A percentile compares a stretch with the other conserved stretches of the same genome.
Conservation (phyloP, 495 filamentous ascomycete genomes). For the Hyaloscypha variabilis region DNA sequence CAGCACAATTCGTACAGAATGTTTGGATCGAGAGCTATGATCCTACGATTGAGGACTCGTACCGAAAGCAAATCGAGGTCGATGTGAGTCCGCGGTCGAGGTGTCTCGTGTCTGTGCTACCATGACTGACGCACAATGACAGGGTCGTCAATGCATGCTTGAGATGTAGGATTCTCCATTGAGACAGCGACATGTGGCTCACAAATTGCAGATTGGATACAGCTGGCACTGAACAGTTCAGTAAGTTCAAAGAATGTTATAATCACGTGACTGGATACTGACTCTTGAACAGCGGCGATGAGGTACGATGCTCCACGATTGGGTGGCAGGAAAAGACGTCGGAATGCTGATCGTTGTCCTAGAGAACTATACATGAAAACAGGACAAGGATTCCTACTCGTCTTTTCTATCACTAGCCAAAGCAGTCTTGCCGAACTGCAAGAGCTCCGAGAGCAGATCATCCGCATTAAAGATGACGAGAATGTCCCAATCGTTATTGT, state of each 20-base stretch:
- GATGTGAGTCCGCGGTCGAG: conserved; percentile 65
- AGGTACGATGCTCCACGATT: conserved; percentile 49
- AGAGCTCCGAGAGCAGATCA: conserved; percentile 92
- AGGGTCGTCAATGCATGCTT: conserved; percentile 94
- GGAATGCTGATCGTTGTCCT: conserved; percentile 3
- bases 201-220: conserved; percentile 76
- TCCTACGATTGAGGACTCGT: conserved; percentile 98
- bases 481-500: conserved; percentile 93
- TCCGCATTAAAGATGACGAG: conserved; percentile 94
- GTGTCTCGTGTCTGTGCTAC: conserved; percentile 19
- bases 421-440: conserved; percentile 84
- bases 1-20: conserved; percentile 99
- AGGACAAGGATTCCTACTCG: conserved; percentile 94
- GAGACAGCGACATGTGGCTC: conserved; percentile 16
- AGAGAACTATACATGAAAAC: conserved; percentile 97
- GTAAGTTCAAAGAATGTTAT: conserved; percentile 52
- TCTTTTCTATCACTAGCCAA: conserved; percentile 93
- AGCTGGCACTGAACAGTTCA: conserved; percentile 97
- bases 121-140: conserved; percentile 12
- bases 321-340: neutral
- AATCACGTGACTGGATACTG: conserved; percentile 31
- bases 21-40: conserved; percentile 99
- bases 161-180: conserved; percentile 74
- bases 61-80: conserved; percentile 90
- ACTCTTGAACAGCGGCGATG: conserved; percentile 60